phyloP scores from a whole-genome alignment of 1,139 yeast species.

The Sugiyamaella novakii region DNA sequence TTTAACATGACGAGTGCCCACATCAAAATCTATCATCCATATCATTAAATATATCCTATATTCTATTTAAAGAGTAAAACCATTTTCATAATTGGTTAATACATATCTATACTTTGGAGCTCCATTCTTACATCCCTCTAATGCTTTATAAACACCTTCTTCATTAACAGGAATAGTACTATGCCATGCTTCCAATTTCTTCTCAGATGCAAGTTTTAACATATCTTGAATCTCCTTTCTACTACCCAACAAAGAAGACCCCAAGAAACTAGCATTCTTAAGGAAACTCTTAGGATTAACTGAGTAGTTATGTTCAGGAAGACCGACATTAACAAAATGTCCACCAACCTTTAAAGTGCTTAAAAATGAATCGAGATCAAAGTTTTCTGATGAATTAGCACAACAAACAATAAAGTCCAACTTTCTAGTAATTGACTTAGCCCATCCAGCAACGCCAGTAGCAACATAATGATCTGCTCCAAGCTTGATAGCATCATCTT shows the following conservation, averaged over 20 bases:
- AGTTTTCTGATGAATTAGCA: slow-evolving; percentile 35
- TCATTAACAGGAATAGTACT: slow-evolving; percentile 26
- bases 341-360: slow-evolving; percentile 34
- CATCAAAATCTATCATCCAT: too few species aligned
- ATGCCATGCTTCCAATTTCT: slow-evolving; percentile 29
- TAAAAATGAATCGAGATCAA: slow-evolving; percentile 34
- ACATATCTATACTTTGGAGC: slow-evolving; percentile 18
- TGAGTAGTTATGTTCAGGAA: slow-evolving; percentile 19
- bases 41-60: too few species aligned
- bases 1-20: too few species aligned
- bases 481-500: slow-evolving; percentile 48
- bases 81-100: slow-evolving; percentile 17
- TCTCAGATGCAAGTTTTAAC: slow-evolving; percentile 32
- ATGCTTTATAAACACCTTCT: slow-evolving; percentile 25
- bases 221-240: slow-evolving; percentile 33
- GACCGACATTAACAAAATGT: slow-evolving; percentile 33
- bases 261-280: slow-evolving; percentile 17
- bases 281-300: slow-evolving; percentile 18
- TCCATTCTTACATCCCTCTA: slow-evolving; percentile 14
- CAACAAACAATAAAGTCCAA: slow-evolving; percentile 35
- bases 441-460: slow-evolving; percentile 21
- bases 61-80: slow-evolving; percentile 16
- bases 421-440: slow-evolving; percentile 24
- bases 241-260: slow-evolving; percentile 33
- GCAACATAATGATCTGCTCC: slow-evolving; percentile 38